Percentiles rank a stretch among this genome's conserved stretches.
phyloP scores from a whole-genome alignment of 345 rosid genomes.

The Populus alba region DNA sequence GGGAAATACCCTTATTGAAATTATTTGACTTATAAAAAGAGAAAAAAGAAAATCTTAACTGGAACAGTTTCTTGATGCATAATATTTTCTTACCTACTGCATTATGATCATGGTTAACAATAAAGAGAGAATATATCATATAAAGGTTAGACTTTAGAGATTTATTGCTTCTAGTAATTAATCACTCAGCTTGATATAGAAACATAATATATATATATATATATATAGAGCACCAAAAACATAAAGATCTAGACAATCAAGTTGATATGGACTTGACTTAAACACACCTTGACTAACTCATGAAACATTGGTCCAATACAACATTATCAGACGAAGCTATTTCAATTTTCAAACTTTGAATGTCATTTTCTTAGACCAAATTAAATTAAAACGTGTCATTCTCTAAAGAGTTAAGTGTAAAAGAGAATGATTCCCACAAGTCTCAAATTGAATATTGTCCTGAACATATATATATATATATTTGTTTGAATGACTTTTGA shows the following conservation, averaged over 20 bases:
- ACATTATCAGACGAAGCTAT: not conserved
- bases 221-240: not conserved
- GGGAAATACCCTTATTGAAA: no score
- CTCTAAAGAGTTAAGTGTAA: not conserved
- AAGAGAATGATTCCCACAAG: slow-evolving; percentile 20
- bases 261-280: not conserved
- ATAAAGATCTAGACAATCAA: not conserved
- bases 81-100: no score
- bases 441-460: slow-evolving; percentile 11
- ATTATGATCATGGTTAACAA: no score
- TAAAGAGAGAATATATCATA: not conserved
- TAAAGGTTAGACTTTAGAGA: not conserved
- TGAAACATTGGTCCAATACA: not conserved
- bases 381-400: slow-evolving; percentile 2
- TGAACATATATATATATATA: not conserved
- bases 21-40: no score
- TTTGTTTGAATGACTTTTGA: slow-evolving; percentile 7
- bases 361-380: slow-evolving; percentile 10
- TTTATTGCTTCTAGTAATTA: slow-evolving; percentile 1
- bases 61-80: no score
- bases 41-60: no score
- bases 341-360: not conserved
- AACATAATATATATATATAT: not conserved
- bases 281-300: not conserved
- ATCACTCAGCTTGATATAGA: not conserved